Evolutionary conservation across 805 yeast species (phyloP), one percentile per base, ranked within the genome.

Genomic region (Monosporozyma siamensis): DNA sequence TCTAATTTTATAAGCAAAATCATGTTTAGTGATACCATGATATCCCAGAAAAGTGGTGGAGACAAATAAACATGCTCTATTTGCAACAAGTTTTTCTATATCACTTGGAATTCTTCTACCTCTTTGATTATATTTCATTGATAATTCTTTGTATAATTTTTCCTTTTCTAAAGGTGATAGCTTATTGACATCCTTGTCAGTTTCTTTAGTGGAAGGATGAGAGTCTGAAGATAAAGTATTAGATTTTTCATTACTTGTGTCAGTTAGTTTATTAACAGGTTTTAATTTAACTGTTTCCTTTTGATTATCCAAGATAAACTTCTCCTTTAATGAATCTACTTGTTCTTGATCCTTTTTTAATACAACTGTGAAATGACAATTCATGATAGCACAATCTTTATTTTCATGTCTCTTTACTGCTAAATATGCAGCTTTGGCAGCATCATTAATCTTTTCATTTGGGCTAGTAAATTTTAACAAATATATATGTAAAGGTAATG

Each of bases 401-500:
- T 60, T 57, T 43, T 70, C 63, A 15, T 70, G 63, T 14, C 62
- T 66, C 14, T 60, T 52, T 1, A 69, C 65, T 0, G 80, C 80
- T 31, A 49, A 55, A 17, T 58, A 46, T 1, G 82, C 84, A 2
- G 71, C 51, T 34, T 55, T 55, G 26, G 70, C 71, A 1, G 81
- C 75, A 20, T 69, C 72, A n/a, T 60, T 44, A 14, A 77, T 66
- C 44, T 72, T 73, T 15, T 70, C 77, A 12, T 67, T 55, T 17
- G 62, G 55, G 3, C 86, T 85, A 44, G 70, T 79, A 61, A 72
- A 88, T 45, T 72, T 68, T 41, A 86, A 66, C 17, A 75, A 64
- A 40, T 81, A 81, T 18, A 87, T 66, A 8, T 95, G 92, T 32
- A 88, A 60, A 0, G 95, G 89, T 15, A 80, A 82, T 2, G 88